phyloP scores from a whole-genome alignment of 306 rosid genomes.

The Citrullus mucosospermus region DNA sequence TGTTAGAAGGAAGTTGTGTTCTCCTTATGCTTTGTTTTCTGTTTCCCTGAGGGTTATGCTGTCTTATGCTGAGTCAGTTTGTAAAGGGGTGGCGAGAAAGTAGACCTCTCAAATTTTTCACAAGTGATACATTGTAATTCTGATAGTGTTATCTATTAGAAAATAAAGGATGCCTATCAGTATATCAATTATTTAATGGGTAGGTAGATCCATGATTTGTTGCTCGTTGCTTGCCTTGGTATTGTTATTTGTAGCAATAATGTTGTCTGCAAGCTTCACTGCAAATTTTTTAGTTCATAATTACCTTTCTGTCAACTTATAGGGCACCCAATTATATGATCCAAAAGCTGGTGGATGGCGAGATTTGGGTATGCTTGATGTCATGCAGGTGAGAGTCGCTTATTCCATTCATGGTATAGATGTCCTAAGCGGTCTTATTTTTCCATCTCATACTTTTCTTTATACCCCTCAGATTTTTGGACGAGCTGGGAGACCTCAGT shows the following conservation, averaged over 20 bases:
- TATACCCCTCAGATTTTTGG: slow-evolving; percentile 59
- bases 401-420: not conserved
- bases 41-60: not conserved
- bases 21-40: not conserved
- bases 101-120: not conserved
- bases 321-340: slow-evolving; percentile 97
- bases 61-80: not conserved
- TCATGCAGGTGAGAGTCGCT: slow-evolving; percentile 66
- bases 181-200: not conserved
- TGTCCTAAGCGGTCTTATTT: not conserved
- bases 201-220: not conserved
- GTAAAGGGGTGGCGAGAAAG: not conserved
- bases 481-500: slow-evolving; percentile 97
- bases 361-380: slow-evolving; percentile 98
- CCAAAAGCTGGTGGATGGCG: slow-evolving; percentile 98
- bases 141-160: not conserved
- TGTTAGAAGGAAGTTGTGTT: not conserved
- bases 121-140: not conserved
- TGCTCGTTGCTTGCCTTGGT: not conserved
- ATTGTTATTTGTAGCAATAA: not conserved
- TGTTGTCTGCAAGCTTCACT: not conserved
- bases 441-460: not conserved
- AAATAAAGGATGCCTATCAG: not conserved
- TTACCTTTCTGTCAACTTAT: not conserved
- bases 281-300: not conserved